These are phyloP conservation scores for Wickerhamiella slavikovae DNA, from an alignment of 805 yeast genomes.

Conservation along the genomic window DNA sequence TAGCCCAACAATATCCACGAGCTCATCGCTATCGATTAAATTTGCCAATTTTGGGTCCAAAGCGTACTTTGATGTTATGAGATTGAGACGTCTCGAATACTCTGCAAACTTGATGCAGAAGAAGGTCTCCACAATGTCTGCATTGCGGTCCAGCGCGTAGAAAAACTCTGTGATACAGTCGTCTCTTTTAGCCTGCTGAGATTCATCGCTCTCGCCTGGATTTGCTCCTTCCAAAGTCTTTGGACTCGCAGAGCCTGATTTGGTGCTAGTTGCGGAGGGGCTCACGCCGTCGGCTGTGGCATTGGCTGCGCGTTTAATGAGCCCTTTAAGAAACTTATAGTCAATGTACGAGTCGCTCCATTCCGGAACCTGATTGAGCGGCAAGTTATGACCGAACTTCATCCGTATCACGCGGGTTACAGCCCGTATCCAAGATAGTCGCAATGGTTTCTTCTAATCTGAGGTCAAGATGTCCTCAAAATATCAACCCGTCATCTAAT, in stretches of 20 bases:
- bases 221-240: not conserved
- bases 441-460: too few species aligned
- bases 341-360: constrained; percentile 72
- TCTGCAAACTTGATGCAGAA: constrained; percentile 55
- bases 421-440: too few species aligned
- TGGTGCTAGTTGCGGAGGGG: not conserved
- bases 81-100: constrained; percentile 45
- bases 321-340: constrained; percentile 66
- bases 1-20: constrained; percentile 43
- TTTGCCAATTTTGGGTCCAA: constrained; percentile 9
- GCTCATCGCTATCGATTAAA: constrained; percentile 29
- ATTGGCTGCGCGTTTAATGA: constrained; percentile 41
- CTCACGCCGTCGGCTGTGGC: constrained; percentile 13
- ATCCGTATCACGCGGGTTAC: too few species aligned
- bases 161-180: constrained; percentile 28
- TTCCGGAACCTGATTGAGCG: constrained; percentile 81
- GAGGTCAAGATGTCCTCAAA: too few species aligned
- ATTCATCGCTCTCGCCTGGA: not conserved
- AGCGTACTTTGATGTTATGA: constrained; percentile 18
- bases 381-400: constrained; percentile 22
- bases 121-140: constrained; percentile 64
- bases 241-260: not conserved
- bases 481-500: too few species aligned
- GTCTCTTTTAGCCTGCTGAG: too few species aligned
- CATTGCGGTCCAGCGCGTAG: constrained; percentile 56